A percentile compares a stretch with the other conserved stretches of the same genome.
Conservation (phyloP, 768 basidiomycete species). For the Suillus hirtellus region DNA sequence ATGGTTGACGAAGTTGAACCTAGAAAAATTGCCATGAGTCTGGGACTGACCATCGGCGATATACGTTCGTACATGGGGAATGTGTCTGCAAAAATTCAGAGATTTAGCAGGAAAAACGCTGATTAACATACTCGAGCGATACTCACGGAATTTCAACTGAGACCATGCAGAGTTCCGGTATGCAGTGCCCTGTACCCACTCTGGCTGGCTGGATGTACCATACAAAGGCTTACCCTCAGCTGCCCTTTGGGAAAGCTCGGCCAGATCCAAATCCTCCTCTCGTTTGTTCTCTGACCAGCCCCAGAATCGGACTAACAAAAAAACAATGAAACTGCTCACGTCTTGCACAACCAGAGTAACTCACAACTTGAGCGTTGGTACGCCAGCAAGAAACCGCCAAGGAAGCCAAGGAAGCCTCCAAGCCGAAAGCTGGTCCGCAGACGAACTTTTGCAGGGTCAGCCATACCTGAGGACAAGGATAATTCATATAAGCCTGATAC, state of each 20-base stretch:
- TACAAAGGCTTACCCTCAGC: conserved; percentile 82
- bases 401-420: conserved; percentile 79
- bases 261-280: conserved; percentile 76
- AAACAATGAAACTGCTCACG: conserved; percentile 11
- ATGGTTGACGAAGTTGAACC: conserved; percentile 96
- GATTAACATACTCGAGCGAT: conserved; percentile 11
- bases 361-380: conserved; percentile 89
- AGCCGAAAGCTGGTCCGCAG: conserved; percentile 46
- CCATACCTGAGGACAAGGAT: conserved; percentile 39
- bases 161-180: conserved; percentile 88
- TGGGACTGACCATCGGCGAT: neutral
- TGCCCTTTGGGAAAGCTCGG: conserved; percentile 75
- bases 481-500: conserved; percentile 14
- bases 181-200: conserved; percentile 86
- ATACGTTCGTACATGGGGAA: conserved; percentile 68
- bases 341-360: conserved; percentile 29
- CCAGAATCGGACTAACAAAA: conserved; percentile 80
- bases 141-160: conserved; percentile 87
- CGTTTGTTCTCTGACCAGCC: conserved; percentile 89
- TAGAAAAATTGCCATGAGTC: conserved; percentile 33
- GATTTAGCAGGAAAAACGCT: conserved; percentile 11
- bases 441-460: conserved; percentile 42
- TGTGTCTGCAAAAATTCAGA: conserved; percentile 43
- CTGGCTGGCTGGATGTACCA: conserved; percentile 78
- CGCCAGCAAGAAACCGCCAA: conserved; percentile 89